These are phyloP conservation scores for Pythium pyrilobum DNA, from an alignment of 352 stramenopile genomes.

Conservation along the genomic window DNA sequence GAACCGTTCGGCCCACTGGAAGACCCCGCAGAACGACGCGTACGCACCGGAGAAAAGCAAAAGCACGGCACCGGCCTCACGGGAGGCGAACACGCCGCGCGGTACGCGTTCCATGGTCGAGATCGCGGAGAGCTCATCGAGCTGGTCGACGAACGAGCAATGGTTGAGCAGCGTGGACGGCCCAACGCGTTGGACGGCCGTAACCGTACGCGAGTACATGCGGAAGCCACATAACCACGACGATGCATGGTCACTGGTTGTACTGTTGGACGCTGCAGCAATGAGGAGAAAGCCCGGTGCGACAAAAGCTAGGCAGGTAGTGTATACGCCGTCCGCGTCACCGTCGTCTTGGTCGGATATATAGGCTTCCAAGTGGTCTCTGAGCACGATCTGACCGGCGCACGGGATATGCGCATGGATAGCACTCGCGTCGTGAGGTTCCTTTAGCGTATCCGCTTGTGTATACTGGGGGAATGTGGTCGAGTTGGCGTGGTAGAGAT, in stretches of 20 bases:
- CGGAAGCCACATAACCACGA: conserved; percentile 47
- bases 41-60: conserved; percentile 20
- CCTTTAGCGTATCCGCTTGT: background rate
- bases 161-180: conserved; percentile 30
- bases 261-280: conserved; percentile 2
- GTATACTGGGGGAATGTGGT: background rate
- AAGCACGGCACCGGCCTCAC: conserved; percentile 27
- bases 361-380: conserved; percentile 16
- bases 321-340: conserved; percentile 1
- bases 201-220: conserved; percentile 23
- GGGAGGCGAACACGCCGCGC: background rate
- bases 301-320: conserved; percentile 38
- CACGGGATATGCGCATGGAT: conserved; percentile 23
- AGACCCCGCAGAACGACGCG: conserved; percentile 26
- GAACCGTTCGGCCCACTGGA: conserved; percentile 55
- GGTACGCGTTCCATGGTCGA: background rate
- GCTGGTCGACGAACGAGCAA: conserved; percentile 31
- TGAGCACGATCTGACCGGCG: conserved; percentile 34
- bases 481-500: conserved; percentile 30
- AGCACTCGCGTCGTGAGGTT: background rate
- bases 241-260: background rate
- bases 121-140: background rate
- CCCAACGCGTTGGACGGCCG: background rate
- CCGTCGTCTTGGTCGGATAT: background rate
- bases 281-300: conserved; percentile 40